A percentile compares a stretch with the other conserved stretches of the same genome.
Conservation (phyloP, 2,329 filamentous ascomycete genomes). For the Paecilomyces sp. region DNA sequence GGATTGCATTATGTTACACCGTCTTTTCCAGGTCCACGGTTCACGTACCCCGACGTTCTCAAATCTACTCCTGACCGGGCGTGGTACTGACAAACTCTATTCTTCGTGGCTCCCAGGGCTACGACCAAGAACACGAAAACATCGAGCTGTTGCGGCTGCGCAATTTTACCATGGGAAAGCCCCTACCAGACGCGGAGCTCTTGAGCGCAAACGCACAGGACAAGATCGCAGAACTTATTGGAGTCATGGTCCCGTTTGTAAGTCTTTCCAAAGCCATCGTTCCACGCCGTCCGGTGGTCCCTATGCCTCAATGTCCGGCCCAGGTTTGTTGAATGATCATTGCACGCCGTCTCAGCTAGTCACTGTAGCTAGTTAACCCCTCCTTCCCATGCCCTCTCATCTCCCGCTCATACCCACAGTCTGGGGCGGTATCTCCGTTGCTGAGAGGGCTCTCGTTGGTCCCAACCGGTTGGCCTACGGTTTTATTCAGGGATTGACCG, state of each 20-base stretch:
- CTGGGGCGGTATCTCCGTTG: background rate
- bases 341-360: background rate
- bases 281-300: slow-evolving; percentile 15
- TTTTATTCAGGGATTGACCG: background rate
- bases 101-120: slow-evolving; percentile 51
- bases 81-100: slow-evolving; percentile 12
- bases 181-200: slow-evolving; percentile 60
- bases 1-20: slow-evolving; percentile 16
- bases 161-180: slow-evolving; percentile 67
- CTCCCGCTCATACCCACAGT: slow-evolving; percentile 1
- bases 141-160: slow-evolving; percentile 74
- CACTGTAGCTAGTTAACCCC: slow-evolving; percentile 3
- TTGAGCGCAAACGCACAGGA: slow-evolving; percentile 56
- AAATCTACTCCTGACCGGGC: slow-evolving; percentile 4
- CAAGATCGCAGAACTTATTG: slow-evolving; percentile 57
- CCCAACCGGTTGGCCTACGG: background rate
- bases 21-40: slow-evolving; percentile 34
- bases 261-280: slow-evolving; percentile 36
- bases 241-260: slow-evolving; percentile 70
- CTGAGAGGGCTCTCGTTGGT: background rate
- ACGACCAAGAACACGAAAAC: slow-evolving; percentile 64
- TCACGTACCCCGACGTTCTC: slow-evolving; percentile 16
- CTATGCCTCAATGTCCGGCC: slow-evolving; percentile 6
- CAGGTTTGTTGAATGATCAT: background rate
- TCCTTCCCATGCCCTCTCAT: slow-evolving; percentile 1